A percentile compares a stretch with the other conserved stretches of the same genome.
These are phyloP conservation scores for Phytophthora hybrid DNA, from an alignment of 352 stramenopile species.

Conservation along the genomic window DNA sequence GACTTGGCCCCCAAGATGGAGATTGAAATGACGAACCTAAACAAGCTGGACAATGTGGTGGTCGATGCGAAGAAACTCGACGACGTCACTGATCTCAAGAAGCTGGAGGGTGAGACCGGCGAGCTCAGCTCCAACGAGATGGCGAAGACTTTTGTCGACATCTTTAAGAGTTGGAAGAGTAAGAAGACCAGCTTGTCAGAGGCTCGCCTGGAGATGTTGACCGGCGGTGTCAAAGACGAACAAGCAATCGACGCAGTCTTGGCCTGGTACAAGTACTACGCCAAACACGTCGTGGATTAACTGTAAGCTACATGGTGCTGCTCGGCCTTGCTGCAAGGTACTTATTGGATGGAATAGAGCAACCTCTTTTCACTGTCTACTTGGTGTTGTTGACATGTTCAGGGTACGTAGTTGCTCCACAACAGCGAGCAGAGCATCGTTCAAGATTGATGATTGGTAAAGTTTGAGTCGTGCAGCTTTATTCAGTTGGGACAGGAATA, in stretches of 20 bases:
- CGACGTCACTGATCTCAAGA: not conserved
- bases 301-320: not conserved
- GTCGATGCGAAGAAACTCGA: not conserved
- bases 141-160: not conserved
- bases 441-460: no score
- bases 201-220: not conserved
- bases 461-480: no score
- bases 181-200: not conserved
- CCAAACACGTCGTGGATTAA: not conserved
- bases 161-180: not conserved
- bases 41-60: slow-evolving; percentile 10
- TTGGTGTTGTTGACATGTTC: no score
- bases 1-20: not conserved
- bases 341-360: not conserved
- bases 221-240: not conserved
- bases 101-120: not conserved
- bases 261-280: not conserved
- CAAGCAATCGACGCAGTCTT: not conserved
- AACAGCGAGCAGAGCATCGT: no score
- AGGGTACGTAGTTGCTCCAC: no score
- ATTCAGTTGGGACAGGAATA: no score
- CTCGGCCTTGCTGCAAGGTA: not conserved
- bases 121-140: not conserved
- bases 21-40: not conserved
- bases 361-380: no score